Base-by-base conservation (phyloP, 352 stramenopile species). In the Phytophthora hibernalis region DNA sequence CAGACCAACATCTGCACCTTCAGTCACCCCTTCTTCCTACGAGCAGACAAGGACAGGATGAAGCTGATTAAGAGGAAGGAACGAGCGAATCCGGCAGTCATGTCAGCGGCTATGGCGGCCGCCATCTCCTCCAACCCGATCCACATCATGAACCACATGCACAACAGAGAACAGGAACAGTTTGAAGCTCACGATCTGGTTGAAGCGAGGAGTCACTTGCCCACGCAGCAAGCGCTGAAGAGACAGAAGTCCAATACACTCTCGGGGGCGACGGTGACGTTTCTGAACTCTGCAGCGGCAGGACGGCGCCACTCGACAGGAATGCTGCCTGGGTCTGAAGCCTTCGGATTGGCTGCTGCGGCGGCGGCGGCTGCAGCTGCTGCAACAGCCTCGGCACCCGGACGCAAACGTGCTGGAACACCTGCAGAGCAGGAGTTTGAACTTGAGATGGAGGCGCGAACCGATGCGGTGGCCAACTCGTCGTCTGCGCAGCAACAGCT, bases 61-160 rank as follows among this genome's bases (percentile, higher is more conserved):
- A 89, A 91, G 67, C 62, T 90, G 13, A 92, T 92, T 55, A 89
- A 90, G 61, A 74, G 83, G 42, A 92, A 92, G 58, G 83, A 92
- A 47, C 61, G 83, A 11, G 59, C 68, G 16, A 68, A 67, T 22
- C 44, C 61, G 4, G 57, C 54, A 0, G 42, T 58, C 28, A 60
- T 75, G 50, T 77, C 60, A 6, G 53, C 56, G 12, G 37, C 54
- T 2, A 61, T 65, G 44, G 26, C 44, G 2, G 52, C 58, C 8
- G 53, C 44, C 2, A 63, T 76, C 22, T 61, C 62, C 43, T 47
- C 54, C 9, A 68, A 65, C 15, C 42, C 70, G 2, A 71, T 68
- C 22, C 50, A 76, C 15, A 33, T 65, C 8, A 67, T 67, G 42
- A 68, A 53, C 5, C 56, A 37, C 0, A 42, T 61, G 15, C 52